Base-by-base conservation (phyloP, 352 stramenopile species). In the Halophytophthora batemanensis region DNA sequence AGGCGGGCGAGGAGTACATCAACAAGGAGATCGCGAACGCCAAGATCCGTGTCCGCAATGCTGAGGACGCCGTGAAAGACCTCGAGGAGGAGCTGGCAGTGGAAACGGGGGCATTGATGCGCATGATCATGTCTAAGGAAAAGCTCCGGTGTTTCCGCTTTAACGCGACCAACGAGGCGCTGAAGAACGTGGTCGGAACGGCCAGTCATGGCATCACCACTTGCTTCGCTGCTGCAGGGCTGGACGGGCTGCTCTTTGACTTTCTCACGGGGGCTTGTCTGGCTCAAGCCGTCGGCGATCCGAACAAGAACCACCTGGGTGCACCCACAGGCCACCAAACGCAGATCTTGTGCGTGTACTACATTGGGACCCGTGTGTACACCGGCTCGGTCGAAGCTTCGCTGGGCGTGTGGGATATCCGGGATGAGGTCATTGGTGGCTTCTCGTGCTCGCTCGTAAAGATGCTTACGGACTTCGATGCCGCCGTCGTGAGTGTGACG, bases 111-210 rank as follows among this genome's bases (percentile, higher is more conserved):
- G 60, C 71, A 0, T 59, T 93, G 3, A 90, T 93, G 79, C 71
- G 77, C n/a, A 81, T 73, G 42, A 72, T 90, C 52, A 42, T 80
- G 18, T 67, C 71, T 0, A 89, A 76, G 59, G 67, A 88, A 6
- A 56, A 44, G n/a, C 47, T 93, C 12, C 82, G 82, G 0, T 93
- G 79, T 34, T 93, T 90, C 43, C 46, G 64, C 5, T 93, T 93
- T 55, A 93, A 81, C 46, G 65, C 72, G 7, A 79, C 69, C 1
- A 90, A 93, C 22, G 74, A 86, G 47, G 63, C 69, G 15, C 45
- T 90, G 31, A 87, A 86, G 52, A 86, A 86, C 36, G 82, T 89
- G 6, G 63, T 93, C 8, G 82, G 77, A 2, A 82, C 74, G 17
- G 74, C 79, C 8, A 93, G 77, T 37, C 71, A 88, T 28, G 76